Base-by-base conservation (phyloP, 495 filamentous ascomycete species). In the Penicillium riverlandense region DNA sequence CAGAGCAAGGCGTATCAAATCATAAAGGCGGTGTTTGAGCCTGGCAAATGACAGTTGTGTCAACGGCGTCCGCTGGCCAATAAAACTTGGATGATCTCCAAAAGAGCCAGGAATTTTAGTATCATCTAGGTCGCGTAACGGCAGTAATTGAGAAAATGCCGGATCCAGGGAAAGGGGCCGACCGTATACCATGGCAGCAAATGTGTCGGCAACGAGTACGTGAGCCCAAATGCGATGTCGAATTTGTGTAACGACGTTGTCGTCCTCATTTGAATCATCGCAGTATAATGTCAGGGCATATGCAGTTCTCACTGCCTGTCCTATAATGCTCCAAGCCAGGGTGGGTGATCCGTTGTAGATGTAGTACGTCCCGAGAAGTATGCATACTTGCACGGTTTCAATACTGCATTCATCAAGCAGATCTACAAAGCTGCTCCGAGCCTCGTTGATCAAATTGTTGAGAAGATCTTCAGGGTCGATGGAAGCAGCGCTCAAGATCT, bases 211-310 rank as follows among this genome's bases (percentile, higher is more conserved):
- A 6, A 53, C 43, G 12, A 52, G 43, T 15, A 52, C 40, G 22
- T 56, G 53, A 22, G 53, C 53, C 53, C 53, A 56, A 35, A 49
- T 49, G 11, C 53, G 49, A 27, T 46, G 49, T 11, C 50, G 43
- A 27, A 49, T 41, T 36, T 53, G 45, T 39, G 41, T 40, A 14
- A 44, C 30, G 27, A 53, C 32, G 1, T 16, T 42, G 39, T 28
- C 39, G 6, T 46, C 41, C 13, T 22, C 40, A 11, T 29, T 31
- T 1, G 35, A 48, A 5, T 42, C 38, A 29, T 49, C 44, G 9
- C 41, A 49, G 38, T 53, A 41, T 22, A 53, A 29, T 28, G 37
- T 42, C 1, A 53, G 50, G 32, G 50, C 50, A 15, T 53, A 49
- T 12, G 50, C 50, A 14, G 50, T 35, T 14, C 50, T 49, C 29